phyloP scores from a whole-genome alignment of 75 land plant genomes.

The Cryptomeria japonica region DNA sequence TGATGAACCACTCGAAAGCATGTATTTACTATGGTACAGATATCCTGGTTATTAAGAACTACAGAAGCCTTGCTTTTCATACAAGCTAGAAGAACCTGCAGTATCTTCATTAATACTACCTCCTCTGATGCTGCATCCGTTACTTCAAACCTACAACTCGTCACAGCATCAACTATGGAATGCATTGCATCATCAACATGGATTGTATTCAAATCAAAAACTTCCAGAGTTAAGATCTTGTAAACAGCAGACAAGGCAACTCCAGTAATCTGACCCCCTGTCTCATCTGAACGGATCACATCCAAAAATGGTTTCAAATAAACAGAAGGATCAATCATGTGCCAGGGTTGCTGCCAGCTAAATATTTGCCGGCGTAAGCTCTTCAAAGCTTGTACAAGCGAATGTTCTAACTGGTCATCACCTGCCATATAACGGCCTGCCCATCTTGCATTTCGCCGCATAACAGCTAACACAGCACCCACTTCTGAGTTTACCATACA shows the following conservation, averaged over 20 bases:
- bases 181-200: constrained; percentile 82
- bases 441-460: constrained; percentile 94
- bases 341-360: constrained; percentile 72
- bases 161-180: constrained; percentile 86
- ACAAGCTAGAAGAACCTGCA: constrained; percentile 89
- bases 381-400: constrained; percentile 79
- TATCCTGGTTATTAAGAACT: constrained; percentile 81
- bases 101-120: constrained; percentile 92
- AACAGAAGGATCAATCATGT: constrained; percentile 63
- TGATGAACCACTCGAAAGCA: constrained; percentile 97
- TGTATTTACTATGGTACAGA: constrained; percentile 91
- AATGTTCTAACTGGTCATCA: constrained; percentile 84
- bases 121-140: constrained; percentile 98
- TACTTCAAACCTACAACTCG: constrained; percentile 93
- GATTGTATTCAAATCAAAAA: constrained; percentile 62
- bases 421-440: constrained; percentile 77
- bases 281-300: constrained; percentile 91
- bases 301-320: constrained; percentile 92
- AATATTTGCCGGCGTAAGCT: constrained; percentile 65
- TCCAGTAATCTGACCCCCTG: constrained; percentile 91
- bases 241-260: constrained; percentile 84
- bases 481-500: constrained; percentile 92
- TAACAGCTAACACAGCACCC: constrained; percentile 85
- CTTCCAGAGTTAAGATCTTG: constrained; percentile 78
- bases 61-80: constrained; percentile 73